Percentiles rank a stretch among this genome's conserved stretches.
phyloP scores from a whole-genome alignment of 495 filamentous ascomycete species.

The Aspergillus heteromorphus region DNA sequence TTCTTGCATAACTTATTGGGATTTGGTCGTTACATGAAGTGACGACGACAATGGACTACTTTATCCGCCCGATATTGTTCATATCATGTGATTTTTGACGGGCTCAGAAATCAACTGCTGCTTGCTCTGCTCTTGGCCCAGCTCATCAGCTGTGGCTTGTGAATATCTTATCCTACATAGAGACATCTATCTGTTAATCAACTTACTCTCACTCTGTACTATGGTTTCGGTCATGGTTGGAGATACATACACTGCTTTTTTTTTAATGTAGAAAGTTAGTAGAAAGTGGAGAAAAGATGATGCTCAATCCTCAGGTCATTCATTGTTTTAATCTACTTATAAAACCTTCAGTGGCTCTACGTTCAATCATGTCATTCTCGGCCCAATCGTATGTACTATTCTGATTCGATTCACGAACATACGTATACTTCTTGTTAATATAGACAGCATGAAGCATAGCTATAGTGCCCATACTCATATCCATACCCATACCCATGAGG shows the following conservation, averaged over 20 bases:
- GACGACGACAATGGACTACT: constrained; percentile 8
- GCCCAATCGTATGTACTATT: too few species aligned
- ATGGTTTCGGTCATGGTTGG: background rate
- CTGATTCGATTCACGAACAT: too few species aligned
- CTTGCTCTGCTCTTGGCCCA: too few species aligned
- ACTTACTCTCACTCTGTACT: background rate
- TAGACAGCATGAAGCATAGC: too few species aligned
- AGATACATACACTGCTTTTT: background rate
- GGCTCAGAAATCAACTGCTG: constrained; percentile 10
- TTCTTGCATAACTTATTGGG: constrained; percentile 3
- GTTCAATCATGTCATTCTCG: too few species aligned
- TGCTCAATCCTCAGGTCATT: too few species aligned
- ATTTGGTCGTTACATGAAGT: background rate
- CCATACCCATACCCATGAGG: too few species aligned
- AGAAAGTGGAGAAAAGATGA: too few species aligned
- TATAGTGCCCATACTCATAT: too few species aligned
- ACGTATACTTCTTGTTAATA: too few species aligned
- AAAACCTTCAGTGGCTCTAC: too few species aligned
- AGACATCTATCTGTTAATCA: constrained; percentile 3
- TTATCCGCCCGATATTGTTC: constrained; percentile 12
- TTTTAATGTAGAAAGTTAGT: background rate
- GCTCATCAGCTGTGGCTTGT: constrained; percentile 4
- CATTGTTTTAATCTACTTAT: too few species aligned
- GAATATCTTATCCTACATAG: constrained; percentile 8
- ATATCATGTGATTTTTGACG: constrained; percentile 18